Evolutionary conservation across 129 eudicot genomes (phyloP), one percentile per base, ranked within the genome.

Genomic region (Centella asiatica): DNA sequence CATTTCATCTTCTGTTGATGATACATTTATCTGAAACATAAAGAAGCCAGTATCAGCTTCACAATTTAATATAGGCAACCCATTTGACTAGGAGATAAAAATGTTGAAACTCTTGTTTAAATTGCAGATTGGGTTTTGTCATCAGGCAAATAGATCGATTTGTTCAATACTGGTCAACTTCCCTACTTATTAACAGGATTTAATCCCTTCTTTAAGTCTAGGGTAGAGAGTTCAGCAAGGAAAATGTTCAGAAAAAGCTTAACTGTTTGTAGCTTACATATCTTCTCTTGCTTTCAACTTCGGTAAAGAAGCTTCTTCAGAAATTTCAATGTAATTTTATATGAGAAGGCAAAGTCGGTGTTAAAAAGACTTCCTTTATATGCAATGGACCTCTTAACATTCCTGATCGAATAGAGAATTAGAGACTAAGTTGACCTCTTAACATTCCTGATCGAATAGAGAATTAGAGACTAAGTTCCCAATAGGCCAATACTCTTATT

Each of bases 1-100:
- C 71, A 93, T 61, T 32, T 89, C 99, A 62, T 88, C 96, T 27
- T 87, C 99, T n/a, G 85, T 71, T 64, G 99, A 80, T 48, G 95
- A 67, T 33, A 81, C 86, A 74, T 93, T 93, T 65, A 93, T 76
- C 99, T 93, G 77, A 67, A 67, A 61, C 47, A 75, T 60, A 22
- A 69, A 55, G 60, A 20, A 48, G 36, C 65, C 14, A 24, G 26
- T 19, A 68, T 58, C 14, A 36, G 69, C 19, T 32, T 17, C 52
- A 14, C 54, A 25, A 51, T 33, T 69, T 52, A 27, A 40, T 46
- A 68, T 15, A 45, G 23, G 46, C 44, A 31, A 0, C 27, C 18
- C 1, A n/a, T 56, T 28, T 13, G 9, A 4, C 25, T 27, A n/a
- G n/a, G n/a, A n/a, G n/a, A n/a, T n/a, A n/a, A n/a, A n/a, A n/a